Conservation (phyloP, 495 filamentous ascomycete genomes). For the Penicillium macrosclerotiorum region DNA sequence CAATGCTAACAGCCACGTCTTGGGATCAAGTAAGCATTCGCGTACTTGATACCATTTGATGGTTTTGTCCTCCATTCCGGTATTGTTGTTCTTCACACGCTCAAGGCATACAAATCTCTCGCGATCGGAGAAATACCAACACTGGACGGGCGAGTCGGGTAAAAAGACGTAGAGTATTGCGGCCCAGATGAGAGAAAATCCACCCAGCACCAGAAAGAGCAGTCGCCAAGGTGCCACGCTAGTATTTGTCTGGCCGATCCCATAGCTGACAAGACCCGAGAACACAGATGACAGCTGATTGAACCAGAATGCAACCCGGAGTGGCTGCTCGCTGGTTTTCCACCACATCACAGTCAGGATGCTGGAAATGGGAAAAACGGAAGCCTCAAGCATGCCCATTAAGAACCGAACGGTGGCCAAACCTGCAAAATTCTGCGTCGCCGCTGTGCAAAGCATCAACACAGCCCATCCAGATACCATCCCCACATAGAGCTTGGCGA, state of each 20-base stretch:
- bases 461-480: constrained; percentile 20
- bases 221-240: constrained; percentile 8
- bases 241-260: constrained; percentile 13
- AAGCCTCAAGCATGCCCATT: constrained; percentile 44
- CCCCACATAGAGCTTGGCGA: constrained; percentile 46
- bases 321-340: constrained; percentile 49
- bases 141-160: constrained; percentile 50
- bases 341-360: constrained; percentile 51
- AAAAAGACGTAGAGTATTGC: constrained; percentile 40
- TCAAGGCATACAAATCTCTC: constrained; percentile 50
- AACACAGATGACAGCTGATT: constrained; percentile 32
- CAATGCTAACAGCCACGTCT: constrained; percentile 35
- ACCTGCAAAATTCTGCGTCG: constrained; percentile 21
- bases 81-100: constrained; percentile 53
- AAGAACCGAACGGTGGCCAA: constrained; percentile 37
- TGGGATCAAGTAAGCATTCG: constrained; percentile 45
- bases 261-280: constrained; percentile 11
- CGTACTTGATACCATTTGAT: constrained; percentile 53
- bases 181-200: constrained; percentile 39
- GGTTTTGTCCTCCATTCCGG: constrained; percentile 47
- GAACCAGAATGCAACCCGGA: constrained; percentile 49
- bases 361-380: constrained; percentile 48
- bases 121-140: constrained; percentile 38
- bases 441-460: constrained; percentile 19
- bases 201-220: constrained; percentile 21